Conservation (phyloP, 2,329 filamentous ascomycete species). For the Bisporella sp. region DNA sequence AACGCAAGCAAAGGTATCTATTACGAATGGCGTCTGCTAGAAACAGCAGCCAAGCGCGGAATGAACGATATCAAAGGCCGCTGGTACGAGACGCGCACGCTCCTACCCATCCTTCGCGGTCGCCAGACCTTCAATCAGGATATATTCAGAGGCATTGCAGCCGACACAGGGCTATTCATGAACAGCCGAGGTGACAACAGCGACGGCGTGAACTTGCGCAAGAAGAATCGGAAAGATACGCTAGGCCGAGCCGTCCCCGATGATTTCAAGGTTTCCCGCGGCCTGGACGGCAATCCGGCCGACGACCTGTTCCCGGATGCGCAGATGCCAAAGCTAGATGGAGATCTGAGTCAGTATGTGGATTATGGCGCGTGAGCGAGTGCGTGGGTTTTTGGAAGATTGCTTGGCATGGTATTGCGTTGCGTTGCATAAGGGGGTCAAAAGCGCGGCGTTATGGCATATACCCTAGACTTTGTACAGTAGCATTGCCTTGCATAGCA, state of each 20-base stretch:
- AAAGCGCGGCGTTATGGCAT: not conserved
- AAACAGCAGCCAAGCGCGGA: constrained; percentile 21
- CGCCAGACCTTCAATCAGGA: constrained; percentile 27
- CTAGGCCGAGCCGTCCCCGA: constrained; percentile 27
- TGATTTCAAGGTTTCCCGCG: constrained; percentile 27
- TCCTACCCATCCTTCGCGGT: constrained; percentile 34
- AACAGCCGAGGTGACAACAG: constrained; percentile 37
- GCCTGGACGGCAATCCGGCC: constrained; percentile 23
- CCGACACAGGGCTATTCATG: constrained; percentile 37
- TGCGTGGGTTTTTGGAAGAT: not conserved
- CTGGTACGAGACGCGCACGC: constrained; percentile 50
- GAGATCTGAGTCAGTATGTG: not conserved
- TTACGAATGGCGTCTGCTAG: constrained; percentile 26
- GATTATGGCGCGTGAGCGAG: not conserved
- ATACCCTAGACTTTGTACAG: not conserved
- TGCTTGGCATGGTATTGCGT: not conserved
- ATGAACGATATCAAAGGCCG: constrained; percentile 48
- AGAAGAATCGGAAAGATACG: constrained; percentile 27
- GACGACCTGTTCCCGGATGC: constrained; percentile 24
- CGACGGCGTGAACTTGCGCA: constrained; percentile 19
- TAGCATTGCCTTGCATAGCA: too few species aligned
- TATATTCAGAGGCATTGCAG: constrained; percentile 27
- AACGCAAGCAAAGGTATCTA: constrained; percentile 19
- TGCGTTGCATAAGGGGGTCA: not conserved
- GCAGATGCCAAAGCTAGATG: not conserved